These are phyloP conservation scores for Fraxinus baroniana DNA, from an alignment of 305 asterid species.

Conservation along the genomic window DNA sequence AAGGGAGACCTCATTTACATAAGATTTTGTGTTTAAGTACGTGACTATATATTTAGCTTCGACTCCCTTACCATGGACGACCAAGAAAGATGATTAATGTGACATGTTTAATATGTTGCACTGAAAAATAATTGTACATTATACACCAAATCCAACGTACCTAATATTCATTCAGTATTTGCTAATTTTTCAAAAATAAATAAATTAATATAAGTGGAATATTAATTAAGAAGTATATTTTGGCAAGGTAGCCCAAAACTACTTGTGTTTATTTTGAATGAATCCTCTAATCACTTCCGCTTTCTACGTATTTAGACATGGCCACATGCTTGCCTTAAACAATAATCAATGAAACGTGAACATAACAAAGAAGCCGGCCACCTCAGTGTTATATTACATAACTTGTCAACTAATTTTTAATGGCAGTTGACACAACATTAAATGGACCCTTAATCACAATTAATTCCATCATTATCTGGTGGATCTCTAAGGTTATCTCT, in stretches of 20 bases:
- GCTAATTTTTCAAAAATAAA: background rate
- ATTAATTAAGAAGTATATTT: too few relatives aligned
- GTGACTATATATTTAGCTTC: background rate
- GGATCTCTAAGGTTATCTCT: slow-evolving; percentile 19
- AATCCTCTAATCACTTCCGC: slow-evolving; percentile 30
- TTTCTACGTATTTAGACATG: slow-evolving; percentile 40
- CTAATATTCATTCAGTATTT: background rate
- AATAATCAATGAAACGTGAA: slow-evolving; percentile 48
- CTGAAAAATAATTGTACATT: background rate
- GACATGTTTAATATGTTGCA: background rate
- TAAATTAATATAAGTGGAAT: slow-evolving; percentile 2
- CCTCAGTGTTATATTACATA: background rate
- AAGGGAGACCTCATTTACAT: background rate
- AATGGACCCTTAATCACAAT: slow-evolving; percentile 15
- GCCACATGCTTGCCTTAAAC: slow-evolving; percentile 40
- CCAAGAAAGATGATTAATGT: background rate
- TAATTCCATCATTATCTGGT: slow-evolving; percentile 24
- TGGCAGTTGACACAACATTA: background rate
- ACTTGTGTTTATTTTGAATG: slow-evolving; percentile 33
- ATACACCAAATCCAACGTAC: background rate
- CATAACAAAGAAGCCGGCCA: slow-evolving; percentile 36
- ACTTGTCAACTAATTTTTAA: background rate
- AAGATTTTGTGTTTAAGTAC: background rate
- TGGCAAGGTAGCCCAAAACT: too few relatives aligned
- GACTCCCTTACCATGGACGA: background rate